Base-by-base conservation (phyloP, 441 rosid species). In the Heliophila coronopifolia region DNA sequence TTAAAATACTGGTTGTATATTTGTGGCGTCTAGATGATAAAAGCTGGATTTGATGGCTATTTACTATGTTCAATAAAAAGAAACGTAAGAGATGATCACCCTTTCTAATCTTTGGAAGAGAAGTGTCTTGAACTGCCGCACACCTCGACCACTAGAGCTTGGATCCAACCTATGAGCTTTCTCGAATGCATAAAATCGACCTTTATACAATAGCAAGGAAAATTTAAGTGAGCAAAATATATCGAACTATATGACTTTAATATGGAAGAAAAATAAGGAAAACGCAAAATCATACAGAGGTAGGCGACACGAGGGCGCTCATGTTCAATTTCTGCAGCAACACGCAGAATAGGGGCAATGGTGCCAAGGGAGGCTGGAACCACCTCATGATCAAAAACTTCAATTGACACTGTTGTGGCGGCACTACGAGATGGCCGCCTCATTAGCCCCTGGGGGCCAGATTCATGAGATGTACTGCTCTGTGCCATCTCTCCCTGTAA, bases 291-390 rank as follows among this genome's bases (percentile, higher is more conserved):
- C 77, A 46, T 70, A 93, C 97, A 93, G 45, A 89, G 92, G 57
- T 86, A 93, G 30, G 97, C 88, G 11, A 89, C 97, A 14, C 99
- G 96, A 58, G 99, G 97, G 9, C 96, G 94, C 68, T 89, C 97
- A 23, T 73, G 69, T 57, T 88, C 81, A 67, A 93, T 84, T 76
- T 93, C 99, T 6, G 69, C 74, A 39, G 99, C 97, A 32, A 86
- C 73, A 43, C 94, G 97, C 39, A 93, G 94, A 53, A 93, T 77
- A 7, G 96, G 94, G 39, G 84, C 83, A 45, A 92, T 82, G 75
- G 81, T 77, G 60, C 82, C 77, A 27, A 88, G 79, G 12, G 97
- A 86, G 32, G 91, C 78, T 2, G 97, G 97, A 12, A 88, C 99
- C 23, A 89, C 94, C 68, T 83, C 92, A 3, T 81, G 84, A 58